Base-by-base conservation (phyloP, 2,329 filamentous ascomycete genomes). In the Aspergillus melleus region DNA sequence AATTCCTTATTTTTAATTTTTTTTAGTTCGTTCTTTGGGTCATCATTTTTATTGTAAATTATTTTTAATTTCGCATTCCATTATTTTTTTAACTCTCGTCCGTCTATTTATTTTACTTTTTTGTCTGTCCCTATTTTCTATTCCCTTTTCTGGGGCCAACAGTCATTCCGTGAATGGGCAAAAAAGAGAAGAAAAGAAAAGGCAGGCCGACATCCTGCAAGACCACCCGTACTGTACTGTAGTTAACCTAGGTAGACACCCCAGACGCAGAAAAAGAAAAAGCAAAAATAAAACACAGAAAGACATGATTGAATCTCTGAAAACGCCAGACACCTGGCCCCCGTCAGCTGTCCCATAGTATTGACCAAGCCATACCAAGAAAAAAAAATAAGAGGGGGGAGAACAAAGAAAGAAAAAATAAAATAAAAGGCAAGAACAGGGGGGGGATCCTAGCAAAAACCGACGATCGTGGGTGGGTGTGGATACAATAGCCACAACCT, bases 381-480 rank as follows among this genome's bases (percentile, higher is more conserved):
- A 61, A 60, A 36, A 63, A 63, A 52, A 42, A 9, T 6, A 16
- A 42, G 4, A 16, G 16, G 16, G 2, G 16, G 14, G 6, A 54
- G 51, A 57, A 53, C 24, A 65, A 57, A 57, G 55, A 59, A 63
- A 61, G 20, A 61, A 59, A 32, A 59, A 63, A 61, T 20, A 61
- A 59, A 32, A 62, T 49, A 24, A 22, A 47, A 56, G 55, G 54
- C 50, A 59, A 61, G 52, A 65, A 63, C 60, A 66, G 59, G 62
- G 53, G 58, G 54, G 57, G 55, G 22, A 54, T 61, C 56, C 47
- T 47, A 59, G 54, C n/a, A 59, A 55, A 53, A 61, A 52, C 26
- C 55, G 67, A 67, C 65, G 67, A 69, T 70, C 67, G 61, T 67
- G 61, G 62, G 59, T 59, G 61, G 55, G 55, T 59, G 65, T 67